A percentile compares a stretch with the other conserved stretches of the same genome.
Evolutionary conservation across 345 rosid genomes (phyloP).

Genomic region (Salix suchowensis): DNA sequence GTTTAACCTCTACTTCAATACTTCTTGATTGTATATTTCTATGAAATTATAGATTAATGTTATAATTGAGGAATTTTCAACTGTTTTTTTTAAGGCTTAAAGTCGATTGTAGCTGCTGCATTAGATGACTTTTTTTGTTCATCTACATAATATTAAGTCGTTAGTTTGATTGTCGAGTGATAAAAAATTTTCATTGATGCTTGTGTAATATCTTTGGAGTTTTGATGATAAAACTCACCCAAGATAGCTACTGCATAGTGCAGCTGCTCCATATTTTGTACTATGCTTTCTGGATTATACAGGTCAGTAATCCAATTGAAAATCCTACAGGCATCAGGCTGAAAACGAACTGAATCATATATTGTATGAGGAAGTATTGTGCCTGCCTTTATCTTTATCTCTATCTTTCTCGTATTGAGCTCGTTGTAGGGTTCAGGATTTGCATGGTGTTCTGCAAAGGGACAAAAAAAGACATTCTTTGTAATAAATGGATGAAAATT

Average conservation of each 20-base stretch:
- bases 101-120: too few relatives aligned
- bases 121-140: too few relatives aligned
- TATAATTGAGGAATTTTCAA: background rate
- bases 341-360: too few relatives aligned
- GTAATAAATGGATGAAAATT: background rate
- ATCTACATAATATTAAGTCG: background rate
- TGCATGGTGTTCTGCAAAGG: background rate
- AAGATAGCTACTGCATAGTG: background rate
- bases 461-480: background rate
- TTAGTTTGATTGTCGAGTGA: background rate
- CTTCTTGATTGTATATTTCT: background rate
- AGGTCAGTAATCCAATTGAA: background rate
- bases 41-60: background rate
- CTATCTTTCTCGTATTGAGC: background rate
- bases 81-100: background rate
- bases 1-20: background rate
- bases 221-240: background rate
- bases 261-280: background rate
- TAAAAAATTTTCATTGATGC: background rate
- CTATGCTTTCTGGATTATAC: background rate
- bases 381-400: background rate
- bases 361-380: background rate
- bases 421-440: background rate
- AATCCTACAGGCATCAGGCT: too few relatives aligned
- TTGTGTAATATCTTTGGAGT: background rate